Evolutionary conservation across 2,329 filamentous ascomycete species (phyloP).

Genomic region (Aaosphaeria arxii): DNA sequence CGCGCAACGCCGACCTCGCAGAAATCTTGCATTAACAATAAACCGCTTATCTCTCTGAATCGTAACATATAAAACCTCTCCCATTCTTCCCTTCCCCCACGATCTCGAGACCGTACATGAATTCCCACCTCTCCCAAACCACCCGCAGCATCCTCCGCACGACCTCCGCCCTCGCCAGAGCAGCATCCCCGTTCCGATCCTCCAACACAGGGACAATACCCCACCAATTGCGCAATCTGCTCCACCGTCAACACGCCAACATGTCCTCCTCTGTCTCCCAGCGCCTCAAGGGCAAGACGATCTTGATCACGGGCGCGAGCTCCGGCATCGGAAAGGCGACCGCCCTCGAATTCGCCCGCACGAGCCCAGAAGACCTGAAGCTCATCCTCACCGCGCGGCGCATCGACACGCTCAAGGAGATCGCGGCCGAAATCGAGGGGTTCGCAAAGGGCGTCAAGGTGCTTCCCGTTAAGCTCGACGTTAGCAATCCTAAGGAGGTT

Average conservation of each 20-base stretch:
- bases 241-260: slow-evolving; percentile 33
- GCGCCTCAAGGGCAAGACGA: slow-evolving; percentile 88
- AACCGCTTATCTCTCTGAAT: too few species aligned
- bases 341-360: slow-evolving; percentile 90
- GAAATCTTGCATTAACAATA: too few species aligned
- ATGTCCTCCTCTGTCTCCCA: slow-evolving; percentile 73
- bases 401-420: slow-evolving; percentile 70
- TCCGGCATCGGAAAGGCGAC: slow-evolving; percentile 83
- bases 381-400: slow-evolving; percentile 88
- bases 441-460: slow-evolving; percentile 76
- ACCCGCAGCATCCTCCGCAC: slow-evolving; percentile 13
- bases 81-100: too few species aligned
- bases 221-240: slow-evolving; percentile 4
- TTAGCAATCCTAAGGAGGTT: slow-evolving; percentile 76
- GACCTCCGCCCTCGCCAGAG: slow-evolving; percentile 9
- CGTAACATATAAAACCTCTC: too few species aligned
- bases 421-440: slow-evolving; percentile 72
- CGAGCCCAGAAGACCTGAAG: slow-evolving; percentile 73
- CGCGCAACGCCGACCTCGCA: too few species aligned
- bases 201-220: slow-evolving; percentile 3
- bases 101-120: slow-evolving; percentile 12
- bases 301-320: slow-evolving; percentile 87
- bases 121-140: slow-evolving; percentile 8
- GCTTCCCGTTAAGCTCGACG: slow-evolving; percentile 78
- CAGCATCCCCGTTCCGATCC: slow-evolving; percentile 7